Conservation (phyloP, 345 rosid species). For the Durio zibethinus region DNA sequence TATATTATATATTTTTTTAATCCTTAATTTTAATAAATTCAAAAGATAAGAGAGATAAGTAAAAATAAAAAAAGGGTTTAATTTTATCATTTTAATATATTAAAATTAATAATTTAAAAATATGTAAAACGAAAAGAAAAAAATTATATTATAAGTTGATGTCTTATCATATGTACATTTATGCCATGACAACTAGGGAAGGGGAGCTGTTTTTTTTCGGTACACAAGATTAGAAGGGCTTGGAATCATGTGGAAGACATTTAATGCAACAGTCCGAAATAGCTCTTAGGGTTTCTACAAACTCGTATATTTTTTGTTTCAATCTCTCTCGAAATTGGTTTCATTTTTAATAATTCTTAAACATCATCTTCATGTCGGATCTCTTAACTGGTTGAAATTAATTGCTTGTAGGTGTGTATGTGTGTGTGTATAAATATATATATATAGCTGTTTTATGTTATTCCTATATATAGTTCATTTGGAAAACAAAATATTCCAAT, state of each 20-base stretch:
- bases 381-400: slow-evolving; percentile 36
- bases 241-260: slow-evolving; percentile 67
- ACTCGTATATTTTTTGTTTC: slow-evolving; percentile 29
- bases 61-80: too few relatives aligned
- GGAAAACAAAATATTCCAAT: neutral
- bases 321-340: slow-evolving; percentile 35
- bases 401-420: slow-evolving; percentile 4
- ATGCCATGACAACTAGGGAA: slow-evolving; percentile 38
- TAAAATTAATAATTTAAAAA: too few relatives aligned
- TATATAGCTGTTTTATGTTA: neutral
- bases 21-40: too few relatives aligned
- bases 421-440: too few relatives aligned
- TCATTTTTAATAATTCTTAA: slow-evolving; percentile 27
- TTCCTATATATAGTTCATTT: neutral
- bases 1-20: too few relatives aligned
- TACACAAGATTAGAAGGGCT: slow-evolving; percentile 44
- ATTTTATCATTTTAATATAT: too few relatives aligned
- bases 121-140: too few relatives aligned
- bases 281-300: slow-evolving; percentile 38
- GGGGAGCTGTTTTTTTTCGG: slow-evolving; percentile 33
- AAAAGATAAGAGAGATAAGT: too few relatives aligned
- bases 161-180: too few relatives aligned
- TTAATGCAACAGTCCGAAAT: slow-evolving; percentile 47
- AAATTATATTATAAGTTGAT: too few relatives aligned
- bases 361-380: slow-evolving; percentile 51